Percentiles rank a stretch among this genome's conserved stretches.
phyloP scores from a whole-genome alignment of 208 protist genomes.

The Acanthamoeba quina region DNA sequence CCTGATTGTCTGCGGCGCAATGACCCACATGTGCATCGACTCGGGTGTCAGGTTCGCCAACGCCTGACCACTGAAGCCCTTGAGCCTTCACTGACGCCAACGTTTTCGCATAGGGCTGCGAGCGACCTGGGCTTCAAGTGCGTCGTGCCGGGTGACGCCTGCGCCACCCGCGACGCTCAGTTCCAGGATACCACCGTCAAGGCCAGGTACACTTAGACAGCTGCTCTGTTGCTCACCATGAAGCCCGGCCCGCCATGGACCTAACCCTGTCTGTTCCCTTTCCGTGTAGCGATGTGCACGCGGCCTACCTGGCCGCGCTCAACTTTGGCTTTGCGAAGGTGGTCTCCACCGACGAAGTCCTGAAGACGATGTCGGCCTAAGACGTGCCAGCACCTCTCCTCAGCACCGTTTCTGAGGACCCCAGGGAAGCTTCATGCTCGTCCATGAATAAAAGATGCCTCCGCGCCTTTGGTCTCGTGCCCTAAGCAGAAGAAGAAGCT shows the following conservation, averaged over 20 bases:
- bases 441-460: not conserved
- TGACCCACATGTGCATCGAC: constrained; percentile 77
- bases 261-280: not conserved
- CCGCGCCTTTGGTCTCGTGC: too few species aligned
- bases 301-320: constrained; percentile 58
- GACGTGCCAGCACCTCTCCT: not conserved
- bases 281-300: constrained; percentile 64
- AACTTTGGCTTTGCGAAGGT: constrained; percentile 71
- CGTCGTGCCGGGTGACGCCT: constrained; percentile 36
- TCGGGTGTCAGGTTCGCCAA: not conserved
- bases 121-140: constrained; percentile 67
- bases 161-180: constrained; percentile 71
- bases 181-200: constrained; percentile 26
- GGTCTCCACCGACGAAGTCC: constrained; percentile 43
- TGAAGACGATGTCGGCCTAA: constrained; percentile 5
- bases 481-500: too few species aligned
- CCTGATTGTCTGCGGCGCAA: constrained; percentile 68
- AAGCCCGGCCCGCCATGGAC: not conserved
- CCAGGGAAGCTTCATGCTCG: not conserved
- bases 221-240: not conserved
- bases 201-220: constrained; percentile 12
- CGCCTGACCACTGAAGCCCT: too few species aligned
- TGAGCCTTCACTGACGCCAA: too few species aligned
- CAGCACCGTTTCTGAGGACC: too few species aligned
- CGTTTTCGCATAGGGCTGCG: not conserved